These are phyloP conservation scores for Isatis tinctoria DNA, from an alignment of 345 rosid species.

Conservation along the genomic window DNA sequence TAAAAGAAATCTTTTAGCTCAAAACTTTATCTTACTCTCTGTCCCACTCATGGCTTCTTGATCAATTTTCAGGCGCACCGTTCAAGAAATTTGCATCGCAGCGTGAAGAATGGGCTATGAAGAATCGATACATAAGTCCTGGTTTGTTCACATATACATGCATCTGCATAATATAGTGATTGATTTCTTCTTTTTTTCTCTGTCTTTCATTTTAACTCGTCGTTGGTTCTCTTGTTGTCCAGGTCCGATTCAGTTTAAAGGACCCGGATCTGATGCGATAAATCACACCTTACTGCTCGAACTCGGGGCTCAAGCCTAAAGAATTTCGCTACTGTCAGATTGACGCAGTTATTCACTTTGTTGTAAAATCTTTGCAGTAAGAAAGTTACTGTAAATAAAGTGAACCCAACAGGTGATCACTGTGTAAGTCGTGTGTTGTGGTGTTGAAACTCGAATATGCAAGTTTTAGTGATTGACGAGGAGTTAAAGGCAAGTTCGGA, in stretches of 20 bases:
- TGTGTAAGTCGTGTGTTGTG: not conserved
- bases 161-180: not conserved
- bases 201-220: not conserved
- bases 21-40: not conserved
- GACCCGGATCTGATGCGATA: constrained; percentile 57
- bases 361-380: constrained; percentile 4
- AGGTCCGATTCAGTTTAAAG: constrained; percentile 93
- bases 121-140: constrained; percentile 81
- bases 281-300: constrained; percentile 75
- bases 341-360: constrained; percentile 4
- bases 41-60: not conserved
- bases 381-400: not conserved
- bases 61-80: constrained; percentile 67
- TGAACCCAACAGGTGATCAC: not conserved
- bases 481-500: no score
- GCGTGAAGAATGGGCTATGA: constrained; percentile 85
- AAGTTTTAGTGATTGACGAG: no score
- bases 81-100: constrained; percentile 66
- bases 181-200: not conserved
- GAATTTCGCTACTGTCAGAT: not conserved
- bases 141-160: constrained; percentile 47
- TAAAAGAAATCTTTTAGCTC: constrained; percentile 25
- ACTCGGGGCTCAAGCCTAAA: constrained; percentile 58
- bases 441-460: not conserved
- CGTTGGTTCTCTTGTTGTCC: constrained; percentile 7